These are phyloP conservation scores for Calcarisporium arbuscula DNA, from an alignment of 2,329 filamentous ascomycete species.

Conservation along the genomic window DNA sequence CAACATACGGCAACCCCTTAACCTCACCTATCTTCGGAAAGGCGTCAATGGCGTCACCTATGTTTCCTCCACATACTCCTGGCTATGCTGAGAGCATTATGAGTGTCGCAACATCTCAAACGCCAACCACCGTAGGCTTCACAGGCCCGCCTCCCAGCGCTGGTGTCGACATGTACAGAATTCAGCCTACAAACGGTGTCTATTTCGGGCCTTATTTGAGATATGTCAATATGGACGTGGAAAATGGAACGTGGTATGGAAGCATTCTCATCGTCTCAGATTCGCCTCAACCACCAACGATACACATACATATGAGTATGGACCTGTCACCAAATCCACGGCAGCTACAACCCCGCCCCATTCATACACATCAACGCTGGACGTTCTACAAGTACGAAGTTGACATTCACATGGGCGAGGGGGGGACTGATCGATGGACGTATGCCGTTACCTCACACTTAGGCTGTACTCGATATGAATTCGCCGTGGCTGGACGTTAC, in stretches of 20 bases:
- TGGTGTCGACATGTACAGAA: constrained; percentile 90
- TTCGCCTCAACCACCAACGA: constrained; percentile 84
- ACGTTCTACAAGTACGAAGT: constrained; percentile 93
- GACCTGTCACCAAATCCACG: constrained; percentile 90
- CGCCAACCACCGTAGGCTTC: constrained; percentile 75
- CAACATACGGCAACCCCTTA: constrained; percentile 68
- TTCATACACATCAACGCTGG: constrained; percentile 89
- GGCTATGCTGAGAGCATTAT: constrained; percentile 82
- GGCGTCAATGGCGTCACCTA: constrained; percentile 62
- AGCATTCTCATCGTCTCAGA: constrained; percentile 93
- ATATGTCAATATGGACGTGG: constrained; percentile 96
- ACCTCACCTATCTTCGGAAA: constrained; percentile 60
- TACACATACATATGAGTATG: constrained; percentile 84
- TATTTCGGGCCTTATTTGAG: constrained; percentile 96
- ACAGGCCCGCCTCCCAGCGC: constrained; percentile 81
- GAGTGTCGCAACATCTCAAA: constrained; percentile 67
- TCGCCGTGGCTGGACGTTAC: constrained; percentile 82
- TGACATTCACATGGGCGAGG: constrained; percentile 83
- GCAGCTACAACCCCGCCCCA: constrained; percentile 74
- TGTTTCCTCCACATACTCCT: constrained; percentile 75
- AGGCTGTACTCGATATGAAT: constrained; percentile 97
- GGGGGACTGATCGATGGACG: constrained; percentile 79
- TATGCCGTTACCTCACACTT: constrained; percentile 96
- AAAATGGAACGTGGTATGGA: constrained; percentile 83
- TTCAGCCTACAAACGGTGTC: constrained; percentile 88